Evolutionary conservation across 1,284 basidiomycete species (phyloP).

Genomic region (Cronartium ribicola): DNA sequence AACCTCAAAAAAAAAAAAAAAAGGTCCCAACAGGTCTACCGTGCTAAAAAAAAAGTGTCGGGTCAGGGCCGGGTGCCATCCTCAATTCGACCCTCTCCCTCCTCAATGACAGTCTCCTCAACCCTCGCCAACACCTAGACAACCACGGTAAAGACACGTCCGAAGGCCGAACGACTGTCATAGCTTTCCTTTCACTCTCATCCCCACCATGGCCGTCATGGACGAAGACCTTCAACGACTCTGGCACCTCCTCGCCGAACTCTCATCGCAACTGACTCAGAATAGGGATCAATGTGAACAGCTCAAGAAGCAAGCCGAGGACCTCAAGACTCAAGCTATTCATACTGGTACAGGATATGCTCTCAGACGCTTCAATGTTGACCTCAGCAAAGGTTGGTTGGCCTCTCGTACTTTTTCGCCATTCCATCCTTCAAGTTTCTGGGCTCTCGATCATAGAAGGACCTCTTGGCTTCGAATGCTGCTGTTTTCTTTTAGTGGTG

Average conservation of each 20-base stretch:
- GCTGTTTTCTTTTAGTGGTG: not conserved
- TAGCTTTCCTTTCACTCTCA: not conserved
- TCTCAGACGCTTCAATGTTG: slow-evolving; percentile 84
- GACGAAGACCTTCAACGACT: slow-evolving; percentile 69
- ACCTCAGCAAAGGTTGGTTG: slow-evolving; percentile 73
- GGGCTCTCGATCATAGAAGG: slow-evolving; percentile 6
- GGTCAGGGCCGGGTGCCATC: too few species aligned
- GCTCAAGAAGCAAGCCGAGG: slow-evolving; percentile 67
- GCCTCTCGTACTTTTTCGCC: not conserved
- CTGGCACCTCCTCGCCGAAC: slow-evolving; percentile 73
- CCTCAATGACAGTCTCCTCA: too few species aligned
- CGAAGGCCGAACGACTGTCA: not conserved
- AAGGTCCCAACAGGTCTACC: too few species aligned
- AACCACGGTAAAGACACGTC: too few species aligned
- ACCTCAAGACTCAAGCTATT: slow-evolving; percentile 81
- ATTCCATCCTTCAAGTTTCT: not conserved
- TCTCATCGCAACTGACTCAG: slow-evolving; percentile 75
- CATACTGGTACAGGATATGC: slow-evolving; percentile 73
- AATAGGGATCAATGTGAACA: slow-evolving; percentile 74
- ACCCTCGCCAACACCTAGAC: too few species aligned
- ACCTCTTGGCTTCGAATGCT: not conserved
- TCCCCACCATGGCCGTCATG: slow-evolving; percentile 43
- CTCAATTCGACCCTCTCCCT: too few species aligned
- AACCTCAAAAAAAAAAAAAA: too few species aligned
- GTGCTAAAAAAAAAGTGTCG: too few species aligned